A percentile compares a stretch with the other conserved stretches of the same genome.
Evolutionary conservation across 768 basidiomycete species (phyloP).

Genomic region (Lactarius quietus): DNA sequence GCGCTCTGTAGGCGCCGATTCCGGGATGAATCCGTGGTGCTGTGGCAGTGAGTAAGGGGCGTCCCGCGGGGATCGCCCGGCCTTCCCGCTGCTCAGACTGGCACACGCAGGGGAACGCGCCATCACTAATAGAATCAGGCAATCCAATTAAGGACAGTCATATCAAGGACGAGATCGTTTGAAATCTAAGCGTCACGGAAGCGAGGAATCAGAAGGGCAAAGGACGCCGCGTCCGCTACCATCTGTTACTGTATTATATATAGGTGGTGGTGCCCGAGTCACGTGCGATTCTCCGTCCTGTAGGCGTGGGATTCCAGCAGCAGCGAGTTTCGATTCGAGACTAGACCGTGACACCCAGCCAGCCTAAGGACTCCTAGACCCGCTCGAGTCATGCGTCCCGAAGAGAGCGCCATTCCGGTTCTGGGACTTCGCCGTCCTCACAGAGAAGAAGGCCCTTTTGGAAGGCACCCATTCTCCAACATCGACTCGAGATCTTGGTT

Average conservation of each 20-base stretch:
- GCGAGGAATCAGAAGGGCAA: neutral
- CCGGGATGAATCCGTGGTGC: neutral
- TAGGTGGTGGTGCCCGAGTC: neutral
- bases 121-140: neutral
- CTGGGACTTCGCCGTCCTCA: neutral
- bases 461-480: neutral
- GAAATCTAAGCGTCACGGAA: neutral
- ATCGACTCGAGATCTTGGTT: neutral
- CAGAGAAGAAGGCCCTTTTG: too few relatives aligned
- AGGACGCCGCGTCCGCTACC: neutral
- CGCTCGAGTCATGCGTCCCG: too few relatives aligned
- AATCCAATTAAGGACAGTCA: neutral
- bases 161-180: too few relatives aligned
- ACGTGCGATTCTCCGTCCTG: neutral
- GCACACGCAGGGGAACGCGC: neutral
- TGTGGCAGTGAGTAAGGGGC: neutral
- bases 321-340: too few relatives aligned
- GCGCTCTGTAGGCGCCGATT: neutral
- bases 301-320: neutral
- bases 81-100: neutral
- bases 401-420: neutral
- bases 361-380: too few relatives aligned
- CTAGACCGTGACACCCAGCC: too few relatives aligned
- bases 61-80: neutral
- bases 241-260: too few relatives aligned